Evolutionary conservation across 176 grass and related monocot genomes (phyloP).

Genomic region (Carex pumila): DNA sequence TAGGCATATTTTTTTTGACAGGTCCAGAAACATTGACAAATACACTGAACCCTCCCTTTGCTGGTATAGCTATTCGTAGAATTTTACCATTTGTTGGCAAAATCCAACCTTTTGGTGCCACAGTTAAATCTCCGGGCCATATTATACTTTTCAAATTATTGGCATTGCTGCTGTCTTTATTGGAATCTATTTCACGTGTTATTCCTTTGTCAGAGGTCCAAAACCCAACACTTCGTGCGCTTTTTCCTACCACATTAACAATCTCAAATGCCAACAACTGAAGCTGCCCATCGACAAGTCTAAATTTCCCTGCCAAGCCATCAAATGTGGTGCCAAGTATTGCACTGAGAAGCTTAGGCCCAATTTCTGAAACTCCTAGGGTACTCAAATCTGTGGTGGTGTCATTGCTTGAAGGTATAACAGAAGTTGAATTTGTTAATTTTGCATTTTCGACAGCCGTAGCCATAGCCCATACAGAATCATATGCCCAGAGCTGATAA

Average conservation of each 20-base stretch:
- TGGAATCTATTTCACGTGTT: neutral
- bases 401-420: neutral
- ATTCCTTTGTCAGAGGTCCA: slow-evolving; percentile 43
- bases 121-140: slow-evolving; percentile 34
- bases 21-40: slow-evolving; percentile 36
- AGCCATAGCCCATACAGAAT: slow-evolving; percentile 31
- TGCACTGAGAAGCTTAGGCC: slow-evolving; percentile 25
- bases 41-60: slow-evolving; percentile 56
- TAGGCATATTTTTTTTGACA: neutral
- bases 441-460: slow-evolving; percentile 1
- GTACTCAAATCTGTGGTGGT: slow-evolving; percentile 34
- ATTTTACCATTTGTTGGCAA: slow-evolving; percentile 18
- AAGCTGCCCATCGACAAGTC: slow-evolving; percentile 56
- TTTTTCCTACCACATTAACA: slow-evolving; percentile 55
- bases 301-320: slow-evolving; percentile 59
- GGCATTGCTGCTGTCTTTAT: neutral
- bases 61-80: slow-evolving; percentile 46
- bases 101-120: slow-evolving; percentile 52
- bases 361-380: slow-evolving; percentile 43
- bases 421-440: neutral
- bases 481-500: slow-evolving; percentile 40
- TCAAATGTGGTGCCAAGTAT: slow-evolving; percentile 36
- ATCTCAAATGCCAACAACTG: slow-evolving; percentile 48
- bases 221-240: slow-evolving; percentile 39
- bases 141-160: slow-evolving; percentile 30